Conservation (phyloP, 2,329 filamentous ascomycete species). For the Penicillium sp. region DNA sequence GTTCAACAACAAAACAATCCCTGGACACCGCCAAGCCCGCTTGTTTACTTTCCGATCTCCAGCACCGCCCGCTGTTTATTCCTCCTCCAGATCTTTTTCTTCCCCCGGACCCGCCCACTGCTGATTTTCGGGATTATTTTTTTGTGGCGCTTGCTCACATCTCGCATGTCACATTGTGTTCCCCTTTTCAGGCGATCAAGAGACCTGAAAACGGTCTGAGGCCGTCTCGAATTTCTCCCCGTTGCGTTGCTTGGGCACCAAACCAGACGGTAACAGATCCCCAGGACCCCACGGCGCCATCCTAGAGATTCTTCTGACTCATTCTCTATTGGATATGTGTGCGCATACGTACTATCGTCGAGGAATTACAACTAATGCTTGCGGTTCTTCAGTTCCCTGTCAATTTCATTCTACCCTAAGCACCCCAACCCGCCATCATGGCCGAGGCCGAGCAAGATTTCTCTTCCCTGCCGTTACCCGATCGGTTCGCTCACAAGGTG, state of each 20-base stretch:
- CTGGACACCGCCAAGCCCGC: slow-evolving; percentile 27
- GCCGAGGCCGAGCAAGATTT: slow-evolving; percentile 50
- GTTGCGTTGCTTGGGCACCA: slow-evolving; percentile 25
- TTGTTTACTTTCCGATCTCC: slow-evolving; percentile 32
- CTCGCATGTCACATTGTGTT: neutral
- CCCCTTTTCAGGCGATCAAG: neutral
- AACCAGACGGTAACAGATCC: slow-evolving; percentile 17
- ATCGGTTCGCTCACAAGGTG: slow-evolving; percentile 50
- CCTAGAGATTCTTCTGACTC: neutral
- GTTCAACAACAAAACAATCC: slow-evolving; percentile 28
- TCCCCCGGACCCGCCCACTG: neutral
- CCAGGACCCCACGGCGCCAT: neutral
- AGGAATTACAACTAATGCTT: slow-evolving; percentile 14
- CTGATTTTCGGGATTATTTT: neutral
- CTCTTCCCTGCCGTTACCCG: slow-evolving; percentile 47
- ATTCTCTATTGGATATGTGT: neutral
- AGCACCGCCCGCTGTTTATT: slow-evolving; percentile 24
- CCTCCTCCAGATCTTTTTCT: slow-evolving; percentile 5
- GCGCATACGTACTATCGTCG: too few species aligned
- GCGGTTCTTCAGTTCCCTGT: neutral
- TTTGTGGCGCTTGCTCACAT: neutral
- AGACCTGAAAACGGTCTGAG: slow-evolving; percentile 15
- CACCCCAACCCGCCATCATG: slow-evolving; percentile 35
- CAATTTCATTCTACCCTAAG: slow-evolving; percentile 3
- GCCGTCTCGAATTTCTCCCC: slow-evolving; percentile 13